phyloP scores from a whole-genome alignment of 2,329 filamentous ascomycete genomes.

The Sarocladiaceae sp. region DNA sequence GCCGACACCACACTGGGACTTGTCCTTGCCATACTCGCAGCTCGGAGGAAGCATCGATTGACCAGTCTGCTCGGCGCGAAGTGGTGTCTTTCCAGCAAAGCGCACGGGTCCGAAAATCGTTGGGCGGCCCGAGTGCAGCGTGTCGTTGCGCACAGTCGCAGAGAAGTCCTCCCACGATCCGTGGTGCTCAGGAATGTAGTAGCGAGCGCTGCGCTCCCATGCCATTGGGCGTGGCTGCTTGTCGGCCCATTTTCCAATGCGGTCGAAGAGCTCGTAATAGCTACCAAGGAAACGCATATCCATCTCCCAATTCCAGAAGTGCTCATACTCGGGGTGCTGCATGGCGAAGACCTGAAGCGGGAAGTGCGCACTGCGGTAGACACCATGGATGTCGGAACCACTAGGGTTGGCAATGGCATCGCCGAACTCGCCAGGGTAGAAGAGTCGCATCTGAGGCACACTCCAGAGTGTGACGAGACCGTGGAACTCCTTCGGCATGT shows the following conservation, averaged over 20 bases:
- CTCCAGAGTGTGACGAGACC: constrained; percentile 81
- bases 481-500: constrained; percentile 70
- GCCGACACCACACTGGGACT: constrained; percentile 57
- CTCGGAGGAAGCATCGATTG: constrained; percentile 49
- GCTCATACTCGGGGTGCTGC: constrained; percentile 59
- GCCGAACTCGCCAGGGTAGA: constrained; percentile 70
- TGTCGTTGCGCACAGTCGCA: constrained; percentile 58
- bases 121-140: constrained; percentile 41
- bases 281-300: constrained; percentile 62
- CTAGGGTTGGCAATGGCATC: constrained; percentile 58
- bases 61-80: constrained; percentile 48
- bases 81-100: constrained; percentile 42
- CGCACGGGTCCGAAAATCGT: constrained; percentile 66
- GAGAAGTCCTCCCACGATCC: constrained; percentile 70
- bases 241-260: constrained; percentile 61
- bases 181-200: constrained; percentile 70
- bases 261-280: constrained; percentile 70
- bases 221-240: constrained; percentile 66
- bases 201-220: constrained; percentile 74
- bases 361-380: constrained; percentile 63
- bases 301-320: constrained; percentile 70
- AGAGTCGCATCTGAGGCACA: constrained; percentile 75
- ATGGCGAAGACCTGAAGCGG: constrained; percentile 61
- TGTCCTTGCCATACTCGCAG: constrained; percentile 50
- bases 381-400: constrained; percentile 58